A percentile compares a stretch with the other conserved stretches of the same genome.
Conservation (phyloP, 106 monocot species). For the Chionographis japonica region DNA sequence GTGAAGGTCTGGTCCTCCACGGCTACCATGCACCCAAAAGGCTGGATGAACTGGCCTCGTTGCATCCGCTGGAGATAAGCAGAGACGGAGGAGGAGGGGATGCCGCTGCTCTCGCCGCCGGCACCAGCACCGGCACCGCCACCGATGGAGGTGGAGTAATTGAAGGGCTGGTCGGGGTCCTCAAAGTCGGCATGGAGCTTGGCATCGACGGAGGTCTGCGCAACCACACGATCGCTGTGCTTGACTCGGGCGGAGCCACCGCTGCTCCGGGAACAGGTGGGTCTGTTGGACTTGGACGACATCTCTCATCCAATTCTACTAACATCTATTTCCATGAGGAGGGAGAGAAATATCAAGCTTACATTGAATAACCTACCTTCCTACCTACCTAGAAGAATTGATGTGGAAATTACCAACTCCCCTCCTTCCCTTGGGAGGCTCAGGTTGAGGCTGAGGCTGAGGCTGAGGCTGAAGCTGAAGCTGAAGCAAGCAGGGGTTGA, state of each 20-base stretch:
- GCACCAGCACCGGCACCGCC: slow-evolving; percentile 16
- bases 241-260: slow-evolving; percentile 51
- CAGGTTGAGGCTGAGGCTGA: too few relatives aligned
- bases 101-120: slow-evolving; percentile 11
- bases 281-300: slow-evolving; percentile 51
- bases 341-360: too few relatives aligned
- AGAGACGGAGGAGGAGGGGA: slow-evolving; percentile 40
- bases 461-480: too few relatives aligned
- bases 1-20: slow-evolving; percentile 46
- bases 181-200: slow-evolving; percentile 73
- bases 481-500: too few relatives aligned
- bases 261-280: slow-evolving; percentile 47
- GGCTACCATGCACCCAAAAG: slow-evolving; percentile 76
- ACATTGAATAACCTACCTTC: too few relatives aligned
- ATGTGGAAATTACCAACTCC: too few relatives aligned
- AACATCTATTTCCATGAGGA: too few relatives aligned
- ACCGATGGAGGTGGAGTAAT: slow-evolving; percentile 45
- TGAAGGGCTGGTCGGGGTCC: slow-evolving; percentile 35
- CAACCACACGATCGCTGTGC: slow-evolving; percentile 51
- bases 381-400: too few relatives aligned
- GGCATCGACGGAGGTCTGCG: slow-evolving; percentile 64
- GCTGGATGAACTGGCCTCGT: slow-evolving; percentile 66
- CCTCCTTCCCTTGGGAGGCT: too few relatives aligned
- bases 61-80: slow-evolving; percentile 70
- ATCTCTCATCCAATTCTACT: slow-evolving; percentile 14